phyloP scores from a whole-genome alignment of 768 basidiomycete species.

The Amanita muscaria region DNA sequence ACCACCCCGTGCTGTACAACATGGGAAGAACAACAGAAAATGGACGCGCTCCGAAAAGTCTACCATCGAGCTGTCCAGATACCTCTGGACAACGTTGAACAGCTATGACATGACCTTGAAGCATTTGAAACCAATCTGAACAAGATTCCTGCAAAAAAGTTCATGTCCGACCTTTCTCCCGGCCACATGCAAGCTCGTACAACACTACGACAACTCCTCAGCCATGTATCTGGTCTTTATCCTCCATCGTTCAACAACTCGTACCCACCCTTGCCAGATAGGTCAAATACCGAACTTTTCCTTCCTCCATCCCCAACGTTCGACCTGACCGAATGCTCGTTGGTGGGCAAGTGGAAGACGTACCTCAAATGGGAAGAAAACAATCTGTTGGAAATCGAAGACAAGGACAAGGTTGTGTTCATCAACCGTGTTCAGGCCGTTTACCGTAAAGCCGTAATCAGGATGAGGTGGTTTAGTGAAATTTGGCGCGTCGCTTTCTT shows the following conservation, averaged over 20 bases:
- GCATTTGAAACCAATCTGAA: conserved; percentile 85
- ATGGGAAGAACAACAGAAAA: conserved; percentile 95
- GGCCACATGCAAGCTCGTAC: conserved; percentile 94
- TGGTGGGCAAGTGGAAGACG: conserved; percentile 81
- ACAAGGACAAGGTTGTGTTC: conserved; percentile 62
- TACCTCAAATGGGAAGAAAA: conserved; percentile 95
- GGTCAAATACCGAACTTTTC: conserved; percentile 32
- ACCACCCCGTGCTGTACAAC: no score
- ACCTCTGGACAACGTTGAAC: conserved; percentile 88
- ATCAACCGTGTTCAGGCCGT: conserved; percentile 69
- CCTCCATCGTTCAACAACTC: conserved; percentile 26
- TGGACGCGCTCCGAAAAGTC: conserved; percentile 84
- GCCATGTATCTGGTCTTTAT: conserved; percentile 59
- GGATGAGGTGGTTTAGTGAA: conserved; percentile 92
- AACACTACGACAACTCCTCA: conserved; percentile 71
- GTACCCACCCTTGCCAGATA: conserved; percentile 21
- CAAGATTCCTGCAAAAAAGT: conserved; percentile 93
- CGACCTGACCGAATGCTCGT: conserved; percentile 57
- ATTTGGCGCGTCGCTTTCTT: conserved; percentile 56
- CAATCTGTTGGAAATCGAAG: conserved; percentile 90
- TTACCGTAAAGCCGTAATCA: conserved; percentile 81
- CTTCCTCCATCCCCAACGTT: conserved; percentile 70
- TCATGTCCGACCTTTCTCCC: conserved; percentile 86
- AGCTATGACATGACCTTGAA: conserved; percentile 90
- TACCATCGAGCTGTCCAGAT: conserved; percentile 94